Conservation (phyloP, 371 early-diverging fungal genomes). For the Mycotypha africana region DNA sequence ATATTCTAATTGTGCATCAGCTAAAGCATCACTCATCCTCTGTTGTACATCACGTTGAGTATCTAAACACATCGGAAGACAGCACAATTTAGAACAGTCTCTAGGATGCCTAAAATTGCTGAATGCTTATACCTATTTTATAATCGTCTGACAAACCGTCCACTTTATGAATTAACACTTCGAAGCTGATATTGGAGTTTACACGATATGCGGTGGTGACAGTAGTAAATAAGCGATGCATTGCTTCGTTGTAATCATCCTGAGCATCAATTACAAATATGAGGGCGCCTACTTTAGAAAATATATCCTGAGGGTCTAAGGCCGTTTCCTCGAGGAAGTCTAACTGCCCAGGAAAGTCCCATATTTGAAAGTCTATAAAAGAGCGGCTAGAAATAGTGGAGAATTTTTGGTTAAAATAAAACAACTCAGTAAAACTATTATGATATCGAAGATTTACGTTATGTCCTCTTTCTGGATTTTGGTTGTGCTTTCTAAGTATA, state of each 20-base stretch:
- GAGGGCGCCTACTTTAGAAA: constrained; percentile 72
- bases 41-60: neutral
- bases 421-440: too few relatives aligned
- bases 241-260: constrained; percentile 84
- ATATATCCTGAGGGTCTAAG: constrained; percentile 69
- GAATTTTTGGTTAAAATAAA: neutral
- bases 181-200: constrained; percentile 82
- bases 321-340: constrained; percentile 73
- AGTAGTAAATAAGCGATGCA: constrained; percentile 69
- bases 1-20: constrained; percentile 67
- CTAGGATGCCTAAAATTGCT: neutral
- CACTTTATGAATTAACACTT: constrained; percentile 93
- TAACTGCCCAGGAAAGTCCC: constrained; percentile 93
- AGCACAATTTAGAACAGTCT: neutral
- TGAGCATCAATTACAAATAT: constrained; percentile 95
- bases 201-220: constrained; percentile 73
- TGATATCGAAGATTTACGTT: too few relatives aligned
- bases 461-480: constrained; percentile 75
- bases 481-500: constrained; percentile 84
- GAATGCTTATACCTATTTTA: constrained; percentile 82
- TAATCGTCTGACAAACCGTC: constrained; percentile 92
- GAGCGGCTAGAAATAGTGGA: constrained; percentile 55
- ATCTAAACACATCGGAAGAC: neutral
- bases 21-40: constrained; percentile 27
- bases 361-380: constrained; percentile 85